Conservation (phyloP, 2,329 filamentous ascomycete genomes). For the Zymoseptoria tritici region DNA sequence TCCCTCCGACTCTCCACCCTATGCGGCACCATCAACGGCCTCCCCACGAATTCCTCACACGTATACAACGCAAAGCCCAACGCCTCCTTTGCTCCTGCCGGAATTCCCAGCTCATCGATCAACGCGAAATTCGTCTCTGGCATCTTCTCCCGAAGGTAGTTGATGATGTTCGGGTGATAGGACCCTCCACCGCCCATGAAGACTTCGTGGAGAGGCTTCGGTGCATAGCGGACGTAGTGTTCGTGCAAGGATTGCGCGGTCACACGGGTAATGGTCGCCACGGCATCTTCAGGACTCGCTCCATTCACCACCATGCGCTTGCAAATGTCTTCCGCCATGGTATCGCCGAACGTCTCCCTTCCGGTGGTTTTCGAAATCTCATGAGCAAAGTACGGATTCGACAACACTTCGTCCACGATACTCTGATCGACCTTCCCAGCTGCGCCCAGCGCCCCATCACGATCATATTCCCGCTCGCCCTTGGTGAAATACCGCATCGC, state of each 20-base stretch:
- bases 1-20: neutral
- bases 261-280: constrained; percentile 23
- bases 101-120: neutral
- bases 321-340: constrained; percentile 15
- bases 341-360: constrained; percentile 17
- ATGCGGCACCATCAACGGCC: constrained; percentile 1
- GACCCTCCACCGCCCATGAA: constrained; percentile 25
- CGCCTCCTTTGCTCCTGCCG: neutral
- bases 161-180: constrained; percentile 25
- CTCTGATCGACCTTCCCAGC: constrained; percentile 16
- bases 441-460: constrained; percentile 15
- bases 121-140: neutral
- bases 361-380: constrained; percentile 21
- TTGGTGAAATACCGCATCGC: constrained; percentile 20
- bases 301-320: constrained; percentile 8
- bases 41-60: neutral
- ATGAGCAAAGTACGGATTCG: constrained; percentile 14
- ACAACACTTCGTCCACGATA: constrained; percentile 17
- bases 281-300: constrained; percentile 14
- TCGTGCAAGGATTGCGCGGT: constrained; percentile 20
- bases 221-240: constrained; percentile 16
- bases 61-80: neutral
- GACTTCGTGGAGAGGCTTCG: constrained; percentile 21
- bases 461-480: constrained; percentile 17
- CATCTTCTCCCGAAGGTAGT: neutral